phyloP scores from a whole-genome alignment of 768 basidiomycete genomes.

The Coprinopsis sp. region DNA sequence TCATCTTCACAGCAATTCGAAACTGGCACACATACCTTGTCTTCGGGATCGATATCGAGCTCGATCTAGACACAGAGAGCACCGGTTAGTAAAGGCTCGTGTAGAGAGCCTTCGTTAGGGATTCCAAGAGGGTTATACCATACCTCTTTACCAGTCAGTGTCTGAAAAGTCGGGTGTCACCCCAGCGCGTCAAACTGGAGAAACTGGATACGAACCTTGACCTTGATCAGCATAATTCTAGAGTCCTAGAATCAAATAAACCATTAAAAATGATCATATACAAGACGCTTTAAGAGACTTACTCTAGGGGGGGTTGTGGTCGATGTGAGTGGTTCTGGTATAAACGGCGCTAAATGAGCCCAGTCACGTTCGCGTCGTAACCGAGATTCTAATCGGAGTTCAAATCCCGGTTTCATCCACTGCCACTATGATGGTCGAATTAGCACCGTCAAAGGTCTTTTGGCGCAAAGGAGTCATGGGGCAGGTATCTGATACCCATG shows the following conservation, averaged over 20 bases:
- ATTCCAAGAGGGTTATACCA: conserved; percentile 9
- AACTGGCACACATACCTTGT: conserved; percentile 52
- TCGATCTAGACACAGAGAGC: conserved; percentile 60
- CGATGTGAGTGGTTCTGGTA: too few relatives aligned
- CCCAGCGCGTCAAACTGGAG: conserved; percentile 2
- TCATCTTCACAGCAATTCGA: neutral
- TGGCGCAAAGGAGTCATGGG: too few relatives aligned
- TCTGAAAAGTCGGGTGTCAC: conserved; percentile 40
- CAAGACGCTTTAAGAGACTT: too few relatives aligned
- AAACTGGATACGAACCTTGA: conserved; percentile 54
- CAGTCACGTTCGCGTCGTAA: too few relatives aligned
- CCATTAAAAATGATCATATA: too few relatives aligned
- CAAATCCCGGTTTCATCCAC: too few relatives aligned
- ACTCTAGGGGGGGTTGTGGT: too few relatives aligned
- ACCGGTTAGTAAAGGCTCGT: neutral
- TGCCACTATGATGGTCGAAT: too few relatives aligned
- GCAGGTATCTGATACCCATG: too few relatives aligned
- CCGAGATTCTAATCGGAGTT: too few relatives aligned
- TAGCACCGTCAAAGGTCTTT: too few relatives aligned
- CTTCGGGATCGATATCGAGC: conserved; percentile 88
- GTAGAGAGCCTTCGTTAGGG: conserved; percentile 4
- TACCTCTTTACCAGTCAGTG: conserved; percentile 97
- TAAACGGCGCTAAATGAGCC: too few relatives aligned
- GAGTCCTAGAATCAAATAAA: neutral
- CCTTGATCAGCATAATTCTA: conserved; percentile 75